These are phyloP conservation scores for Annulohypoxylon truncatum DNA, from an alignment of 2,329 filamentous ascomycete species.

Conservation along the genomic window DNA sequence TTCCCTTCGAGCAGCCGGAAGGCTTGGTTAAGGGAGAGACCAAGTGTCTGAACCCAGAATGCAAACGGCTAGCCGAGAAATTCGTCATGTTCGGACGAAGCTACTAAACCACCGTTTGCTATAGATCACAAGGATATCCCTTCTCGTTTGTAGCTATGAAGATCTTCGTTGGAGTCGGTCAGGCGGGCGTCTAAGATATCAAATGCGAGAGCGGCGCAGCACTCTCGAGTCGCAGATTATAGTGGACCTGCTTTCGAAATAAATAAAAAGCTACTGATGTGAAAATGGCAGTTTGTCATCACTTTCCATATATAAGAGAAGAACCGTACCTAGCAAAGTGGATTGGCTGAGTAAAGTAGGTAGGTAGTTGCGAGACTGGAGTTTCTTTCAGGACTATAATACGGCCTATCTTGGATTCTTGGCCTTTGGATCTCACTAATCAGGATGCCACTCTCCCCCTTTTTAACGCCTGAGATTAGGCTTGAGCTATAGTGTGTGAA, in stretches of 20 bases:
- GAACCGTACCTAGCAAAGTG: neutral
- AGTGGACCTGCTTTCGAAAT: slow-evolving; percentile 19
- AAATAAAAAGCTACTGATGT: slow-evolving; percentile 8
- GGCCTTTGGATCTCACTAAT: neutral
- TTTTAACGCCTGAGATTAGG: neutral
- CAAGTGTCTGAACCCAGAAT: slow-evolving; percentile 92
- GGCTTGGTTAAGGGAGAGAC: slow-evolving; percentile 83
- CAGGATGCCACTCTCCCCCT: neutral
- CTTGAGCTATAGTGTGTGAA: neutral
- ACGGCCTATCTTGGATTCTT: neutral
- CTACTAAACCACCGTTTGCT: slow-evolving; percentile 56
- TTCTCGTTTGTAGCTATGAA: slow-evolving; percentile 17
- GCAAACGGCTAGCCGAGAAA: slow-evolving; percentile 77
- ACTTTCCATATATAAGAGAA: neutral
- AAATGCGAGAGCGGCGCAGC: slow-evolving; percentile 12
- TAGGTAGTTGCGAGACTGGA: neutral
- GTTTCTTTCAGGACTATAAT: no score
- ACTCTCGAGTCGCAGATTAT: slow-evolving; percentile 15
- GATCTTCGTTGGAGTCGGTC: slow-evolving; percentile 26
- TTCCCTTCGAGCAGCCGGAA: slow-evolving; percentile 84
- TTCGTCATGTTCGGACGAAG: slow-evolving; percentile 94
- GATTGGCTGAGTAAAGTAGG: neutral
- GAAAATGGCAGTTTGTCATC: neutral
- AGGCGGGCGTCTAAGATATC: slow-evolving; percentile 32
- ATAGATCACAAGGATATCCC: neutral